These are phyloP conservation scores for Strobilomyces dryophilus DNA, from an alignment of 768 basidiomycete genomes.

Conservation along the genomic window DNA sequence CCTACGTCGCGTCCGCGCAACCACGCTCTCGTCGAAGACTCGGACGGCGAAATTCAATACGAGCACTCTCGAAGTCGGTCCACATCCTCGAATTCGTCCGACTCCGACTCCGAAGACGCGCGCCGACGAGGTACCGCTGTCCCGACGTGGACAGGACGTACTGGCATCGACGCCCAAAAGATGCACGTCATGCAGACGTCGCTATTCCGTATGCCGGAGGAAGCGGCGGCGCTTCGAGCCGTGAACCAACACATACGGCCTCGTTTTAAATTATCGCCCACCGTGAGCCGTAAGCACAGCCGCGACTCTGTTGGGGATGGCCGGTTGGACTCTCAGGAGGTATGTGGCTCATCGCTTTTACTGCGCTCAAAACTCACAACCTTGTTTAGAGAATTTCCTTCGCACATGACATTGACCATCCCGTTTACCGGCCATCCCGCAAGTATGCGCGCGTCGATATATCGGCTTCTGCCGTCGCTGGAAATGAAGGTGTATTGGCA, in stretches of 20 bases:
- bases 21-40: conserved; percentile 48
- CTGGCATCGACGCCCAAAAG: conserved; percentile 80
- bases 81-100: conserved; percentile 24
- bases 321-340: conserved; percentile 59
- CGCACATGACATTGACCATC: conserved; percentile 65
- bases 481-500: conserved; percentile 58
- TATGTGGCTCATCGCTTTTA: conserved; percentile 26
- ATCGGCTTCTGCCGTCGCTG: conserved; percentile 59
- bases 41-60: conserved; percentile 52
- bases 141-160: conserved; percentile 67
- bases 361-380: neutral
- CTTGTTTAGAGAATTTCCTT: conserved; percentile 67
- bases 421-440: conserved; percentile 66
- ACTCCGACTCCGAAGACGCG: conserved; percentile 16
- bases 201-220: conserved; percentile 74
- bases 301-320: conserved; percentile 76
- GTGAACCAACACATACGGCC: conserved; percentile 40
- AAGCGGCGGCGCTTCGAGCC: conserved; percentile 60
- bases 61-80: conserved; percentile 36
- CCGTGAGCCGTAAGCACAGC: conserved; percentile 64
- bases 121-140: conserved; percentile 40
- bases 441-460: conserved; percentile 76
- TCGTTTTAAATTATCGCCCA: conserved; percentile 34
- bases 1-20: conserved; percentile 36
- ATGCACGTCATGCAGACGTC: conserved; percentile 94